A percentile compares a stretch with the other conserved stretches of the same genome.
These are phyloP conservation scores for Starmerella bombicola DNA, from an alignment of 805 yeast species.

Conservation along the genomic window DNA sequence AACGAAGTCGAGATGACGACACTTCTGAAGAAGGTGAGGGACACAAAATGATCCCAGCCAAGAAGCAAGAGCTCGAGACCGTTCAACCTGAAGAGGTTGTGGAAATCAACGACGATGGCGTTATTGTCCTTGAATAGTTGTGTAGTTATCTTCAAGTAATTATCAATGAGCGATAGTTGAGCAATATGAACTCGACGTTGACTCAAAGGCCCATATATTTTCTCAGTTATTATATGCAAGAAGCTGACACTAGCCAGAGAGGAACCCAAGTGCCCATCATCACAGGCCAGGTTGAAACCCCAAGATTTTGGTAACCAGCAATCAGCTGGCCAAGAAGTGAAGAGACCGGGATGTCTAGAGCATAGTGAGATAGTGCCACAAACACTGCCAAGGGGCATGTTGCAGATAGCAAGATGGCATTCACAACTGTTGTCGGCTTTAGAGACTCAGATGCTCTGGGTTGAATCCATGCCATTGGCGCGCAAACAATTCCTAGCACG, in stretches of 20 bases:
- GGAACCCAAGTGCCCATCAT: constrained; percentile 71
- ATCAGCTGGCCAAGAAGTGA: constrained; percentile 41
- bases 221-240: neutral
- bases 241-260: constrained; percentile 43
- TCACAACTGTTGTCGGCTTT: neutral
- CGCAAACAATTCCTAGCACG: constrained; percentile 50
- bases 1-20: constrained; percentile 17
- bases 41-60: neutral
- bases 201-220: neutral
- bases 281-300: constrained; percentile 78
- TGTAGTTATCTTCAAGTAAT: neutral
- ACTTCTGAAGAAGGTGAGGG: constrained; percentile 5
- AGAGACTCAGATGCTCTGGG: constrained; percentile 20
- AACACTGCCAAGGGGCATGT: constrained; percentile 39
- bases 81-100: neutral
- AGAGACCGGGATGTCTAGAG: constrained; percentile 19
- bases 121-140: neutral
- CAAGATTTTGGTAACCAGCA: constrained; percentile 53
- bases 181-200: neutral
- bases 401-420: constrained; percentile 22
- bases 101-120: neutral
- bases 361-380: constrained; percentile 26
- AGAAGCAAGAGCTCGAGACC: neutral
- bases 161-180: neutral
- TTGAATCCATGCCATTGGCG: constrained; percentile 60